phyloP scores from a whole-genome alignment of 371 early-diverging fungal species.

The Mucor saturninus region DNA sequence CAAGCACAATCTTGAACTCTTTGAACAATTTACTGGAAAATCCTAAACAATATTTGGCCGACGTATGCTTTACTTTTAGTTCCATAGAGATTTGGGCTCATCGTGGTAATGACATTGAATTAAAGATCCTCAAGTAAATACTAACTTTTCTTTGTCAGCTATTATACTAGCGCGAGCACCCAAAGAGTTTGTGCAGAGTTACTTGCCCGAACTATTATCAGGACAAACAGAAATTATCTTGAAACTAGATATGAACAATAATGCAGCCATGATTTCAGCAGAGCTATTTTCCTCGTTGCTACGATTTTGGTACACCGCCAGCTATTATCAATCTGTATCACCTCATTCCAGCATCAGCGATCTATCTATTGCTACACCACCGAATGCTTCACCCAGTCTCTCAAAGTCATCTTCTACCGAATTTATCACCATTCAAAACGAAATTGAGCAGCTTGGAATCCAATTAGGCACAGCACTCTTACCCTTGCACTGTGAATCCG shows the following conservation, averaged over 20 bases:
- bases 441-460: slow-evolving; percentile 17
- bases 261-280: slow-evolving; percentile 20
- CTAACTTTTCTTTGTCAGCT: slow-evolving; percentile 5
- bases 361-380: slow-evolving; percentile 11
- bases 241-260: slow-evolving; percentile 25
- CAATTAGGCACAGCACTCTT: slow-evolving; percentile 27
- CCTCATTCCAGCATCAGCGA: slow-evolving; percentile 19
- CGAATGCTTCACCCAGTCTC: background rate
- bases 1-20: slow-evolving; percentile 35
- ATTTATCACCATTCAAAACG: background rate
- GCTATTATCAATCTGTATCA: slow-evolving; percentile 22
- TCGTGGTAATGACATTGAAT: slow-evolving; percentile 33
- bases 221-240: slow-evolving; percentile 1
- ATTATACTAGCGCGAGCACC: slow-evolving; percentile 31
- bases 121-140: background rate
- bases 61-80: slow-evolving; percentile 43
- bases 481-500: slow-evolving; percentile 17
- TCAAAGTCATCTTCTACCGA: slow-evolving; percentile 4
- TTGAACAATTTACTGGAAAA: slow-evolving; percentile 37
- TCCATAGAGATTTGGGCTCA: slow-evolving; percentile 45
- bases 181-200: slow-evolving; percentile 13
- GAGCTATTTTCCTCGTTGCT: slow-evolving; percentile 28
- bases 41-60: slow-evolving; percentile 48
- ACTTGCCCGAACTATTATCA: slow-evolving; percentile 27
- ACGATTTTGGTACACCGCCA: slow-evolving; percentile 53